phyloP scores from a whole-genome alignment of 2,329 filamentous ascomycete species.

The Colletotrichum trifolii region DNA sequence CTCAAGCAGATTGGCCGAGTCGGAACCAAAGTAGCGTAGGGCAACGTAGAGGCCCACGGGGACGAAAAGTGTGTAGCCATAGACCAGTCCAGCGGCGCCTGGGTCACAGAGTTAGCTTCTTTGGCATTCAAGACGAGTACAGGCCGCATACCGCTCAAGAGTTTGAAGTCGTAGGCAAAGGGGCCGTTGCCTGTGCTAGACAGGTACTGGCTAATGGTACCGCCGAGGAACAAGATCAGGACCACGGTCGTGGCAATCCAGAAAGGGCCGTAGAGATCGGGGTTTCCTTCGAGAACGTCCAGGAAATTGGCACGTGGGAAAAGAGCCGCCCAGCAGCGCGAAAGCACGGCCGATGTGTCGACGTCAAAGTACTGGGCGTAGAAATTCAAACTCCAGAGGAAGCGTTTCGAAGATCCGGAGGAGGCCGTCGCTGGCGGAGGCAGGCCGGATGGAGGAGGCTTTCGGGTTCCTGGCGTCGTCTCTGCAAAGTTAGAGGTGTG shows the following conservation, averaged over 20 bases:
- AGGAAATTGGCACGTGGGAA: conserved; percentile 95
- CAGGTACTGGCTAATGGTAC: conserved; percentile 93
- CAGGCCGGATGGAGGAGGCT: conserved; percentile 58
- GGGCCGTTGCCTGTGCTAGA: conserved; percentile 73
- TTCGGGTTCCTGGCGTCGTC: conserved; percentile 59
- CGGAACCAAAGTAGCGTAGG: conserved; percentile 94
- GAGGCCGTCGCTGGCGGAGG: conserved; percentile 68
- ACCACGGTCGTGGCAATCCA: conserved; percentile 99
- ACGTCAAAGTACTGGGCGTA: conserved; percentile 99
- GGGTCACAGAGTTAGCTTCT: conserved; percentile 12
- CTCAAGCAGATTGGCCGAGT: conserved; percentile 92
- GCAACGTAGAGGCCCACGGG: conserved; percentile 88
- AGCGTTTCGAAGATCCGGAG: conserved; percentile 74
- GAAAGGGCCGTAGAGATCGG: conserved; percentile 95
- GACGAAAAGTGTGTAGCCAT: conserved; percentile 92
- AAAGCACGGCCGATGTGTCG: conserved; percentile 88
- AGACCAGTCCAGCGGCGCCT: conserved; percentile 90
- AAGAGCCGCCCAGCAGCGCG: conserved; percentile 87
- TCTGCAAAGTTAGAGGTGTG: conserved; percentile 90
- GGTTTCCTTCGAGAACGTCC: conserved; percentile 95
- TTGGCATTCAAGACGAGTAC: conserved; percentile 1
- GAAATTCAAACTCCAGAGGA: conserved; percentile 91
- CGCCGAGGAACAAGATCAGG: conserved; percentile 92
- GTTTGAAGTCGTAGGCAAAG: conserved; percentile 91
- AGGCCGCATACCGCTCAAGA: conserved; percentile 77